A percentile compares a stretch with the other conserved stretches of the same genome.
Evolutionary conservation across 2,329 filamentous ascomycete genomes (phyloP).

Genomic region (Cladosporium cucumerinum): DNA sequence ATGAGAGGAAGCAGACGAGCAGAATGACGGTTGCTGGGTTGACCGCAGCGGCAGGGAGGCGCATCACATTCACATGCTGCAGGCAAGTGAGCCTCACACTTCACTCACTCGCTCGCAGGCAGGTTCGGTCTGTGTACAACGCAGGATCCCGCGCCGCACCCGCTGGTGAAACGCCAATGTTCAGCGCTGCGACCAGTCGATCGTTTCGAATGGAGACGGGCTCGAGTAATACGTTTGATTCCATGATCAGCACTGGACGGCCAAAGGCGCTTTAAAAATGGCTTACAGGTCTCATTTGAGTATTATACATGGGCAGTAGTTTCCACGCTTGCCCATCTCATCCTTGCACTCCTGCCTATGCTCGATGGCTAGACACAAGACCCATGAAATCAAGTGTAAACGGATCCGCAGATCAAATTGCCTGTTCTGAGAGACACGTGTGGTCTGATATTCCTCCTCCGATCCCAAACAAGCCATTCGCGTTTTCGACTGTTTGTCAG

Average conservation of each 20-base stretch:
- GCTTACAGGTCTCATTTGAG: not conserved
- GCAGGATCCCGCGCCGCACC: not conserved
- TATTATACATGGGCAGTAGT: not conserved
- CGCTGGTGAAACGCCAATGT: not conserved
- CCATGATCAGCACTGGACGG: not conserved
- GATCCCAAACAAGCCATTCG: not conserved
- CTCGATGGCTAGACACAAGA: not conserved
- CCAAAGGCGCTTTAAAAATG: not conserved
- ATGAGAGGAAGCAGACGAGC: no score
- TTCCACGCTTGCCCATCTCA: not conserved
- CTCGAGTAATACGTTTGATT: not conserved
- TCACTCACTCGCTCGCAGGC: no score
- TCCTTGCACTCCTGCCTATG: not conserved
- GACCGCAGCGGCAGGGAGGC: no score
- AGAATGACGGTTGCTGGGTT: no score
- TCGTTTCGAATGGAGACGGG: not conserved
- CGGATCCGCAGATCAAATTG: not conserved
- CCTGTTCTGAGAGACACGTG: not conserved
- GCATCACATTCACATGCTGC: conserved; percentile 7
- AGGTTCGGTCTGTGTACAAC: no score
- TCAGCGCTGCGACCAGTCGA: not conserved
- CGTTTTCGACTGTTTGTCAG: not conserved
- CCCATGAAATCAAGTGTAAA: not conserved
- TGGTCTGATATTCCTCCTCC: not conserved
- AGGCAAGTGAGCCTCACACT: conserved; percentile 6